Conservation (phyloP, 2,329 filamentous ascomycete species). For the Erysiphe pulchra region DNA sequence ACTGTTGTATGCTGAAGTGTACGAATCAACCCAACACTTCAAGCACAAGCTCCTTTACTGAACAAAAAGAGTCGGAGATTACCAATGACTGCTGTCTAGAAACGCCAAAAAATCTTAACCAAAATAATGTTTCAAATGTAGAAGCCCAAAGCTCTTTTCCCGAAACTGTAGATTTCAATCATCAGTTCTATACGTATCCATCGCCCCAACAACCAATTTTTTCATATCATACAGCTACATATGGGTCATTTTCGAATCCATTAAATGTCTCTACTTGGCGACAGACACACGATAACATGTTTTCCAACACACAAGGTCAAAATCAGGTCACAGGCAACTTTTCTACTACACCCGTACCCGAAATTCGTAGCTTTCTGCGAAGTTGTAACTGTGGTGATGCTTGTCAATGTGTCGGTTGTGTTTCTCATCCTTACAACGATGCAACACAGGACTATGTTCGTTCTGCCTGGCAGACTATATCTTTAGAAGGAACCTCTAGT, state of each 20-base stretch:
- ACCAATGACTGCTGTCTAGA: conserved; percentile 17
- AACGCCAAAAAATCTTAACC: conserved; percentile 3
- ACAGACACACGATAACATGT: conserved; percentile 15
- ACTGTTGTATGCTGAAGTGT: conserved; percentile 6
- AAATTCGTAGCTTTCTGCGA: conserved; percentile 13
- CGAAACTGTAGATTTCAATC: conserved; percentile 6
- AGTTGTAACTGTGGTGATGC: conserved; percentile 36
- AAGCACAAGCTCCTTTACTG: conserved; percentile 6
- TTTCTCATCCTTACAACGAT: conserved; percentile 40
- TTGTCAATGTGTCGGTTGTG: conserved; percentile 42
- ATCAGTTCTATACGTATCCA: conserved; percentile 7
- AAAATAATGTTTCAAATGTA: conserved; percentile 3
- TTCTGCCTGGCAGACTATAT: conserved; percentile 17
- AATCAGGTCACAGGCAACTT: conserved; percentile 1
- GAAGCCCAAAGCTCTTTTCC: conserved; percentile 5
- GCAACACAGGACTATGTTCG: conserved; percentile 29
- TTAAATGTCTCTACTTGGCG: conserved; percentile 28
- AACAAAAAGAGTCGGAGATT: conserved; percentile 4
- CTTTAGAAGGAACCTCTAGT: conserved; percentile 3
- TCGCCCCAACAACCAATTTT: conserved; percentile 20
- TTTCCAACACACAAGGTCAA: conserved; percentile 1
- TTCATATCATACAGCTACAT: conserved; percentile 23
- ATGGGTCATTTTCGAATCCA: conserved; percentile 28
- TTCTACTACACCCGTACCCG: conserved; percentile 15
- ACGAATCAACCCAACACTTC: conserved; percentile 7